These are phyloP conservation scores for Cercis canadensis DNA, from an alignment of 306 rosid genomes.

Conservation along the genomic window DNA sequence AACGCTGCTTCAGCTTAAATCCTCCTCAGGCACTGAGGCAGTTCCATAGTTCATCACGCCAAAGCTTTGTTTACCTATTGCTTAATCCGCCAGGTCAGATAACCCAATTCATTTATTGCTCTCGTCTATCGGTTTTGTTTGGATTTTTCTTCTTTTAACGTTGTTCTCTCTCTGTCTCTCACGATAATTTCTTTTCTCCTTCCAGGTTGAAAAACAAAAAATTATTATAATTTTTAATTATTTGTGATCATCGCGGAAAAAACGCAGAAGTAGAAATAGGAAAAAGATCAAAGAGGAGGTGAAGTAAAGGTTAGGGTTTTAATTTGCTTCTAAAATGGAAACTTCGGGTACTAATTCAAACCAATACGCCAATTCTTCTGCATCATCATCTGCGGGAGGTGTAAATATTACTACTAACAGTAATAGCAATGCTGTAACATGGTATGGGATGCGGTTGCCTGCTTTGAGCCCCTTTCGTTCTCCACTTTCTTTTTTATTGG, in stretches of 20 bases:
- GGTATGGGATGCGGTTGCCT: constrained; percentile 52
- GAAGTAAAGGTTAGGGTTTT: constrained; percentile 41
- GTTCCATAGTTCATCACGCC: not conserved
- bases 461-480: constrained; percentile 55
- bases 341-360: constrained; percentile 40
- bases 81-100: not conserved
- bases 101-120: constrained; percentile 25
- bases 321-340: constrained; percentile 40
- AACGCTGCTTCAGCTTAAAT: constrained; percentile 11
- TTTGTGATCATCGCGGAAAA: not conserved
- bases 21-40: constrained; percentile 1
- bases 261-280: not conserved
- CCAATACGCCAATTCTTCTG: constrained; percentile 34
- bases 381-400: constrained; percentile 31
- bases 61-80: not conserved
- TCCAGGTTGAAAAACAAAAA: not conserved
- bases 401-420: constrained; percentile 24
- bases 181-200: constrained; percentile 21
- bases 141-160: not conserved
- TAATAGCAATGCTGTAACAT: constrained; percentile 29
- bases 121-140: not conserved
- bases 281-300: not conserved
- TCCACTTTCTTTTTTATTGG: constrained; percentile 62
- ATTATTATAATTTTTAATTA: not conserved
- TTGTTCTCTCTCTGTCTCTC: not conserved